phyloP scores from a whole-genome alignment of 495 filamentous ascomycete species.

The Penicillium chermesinum region DNA sequence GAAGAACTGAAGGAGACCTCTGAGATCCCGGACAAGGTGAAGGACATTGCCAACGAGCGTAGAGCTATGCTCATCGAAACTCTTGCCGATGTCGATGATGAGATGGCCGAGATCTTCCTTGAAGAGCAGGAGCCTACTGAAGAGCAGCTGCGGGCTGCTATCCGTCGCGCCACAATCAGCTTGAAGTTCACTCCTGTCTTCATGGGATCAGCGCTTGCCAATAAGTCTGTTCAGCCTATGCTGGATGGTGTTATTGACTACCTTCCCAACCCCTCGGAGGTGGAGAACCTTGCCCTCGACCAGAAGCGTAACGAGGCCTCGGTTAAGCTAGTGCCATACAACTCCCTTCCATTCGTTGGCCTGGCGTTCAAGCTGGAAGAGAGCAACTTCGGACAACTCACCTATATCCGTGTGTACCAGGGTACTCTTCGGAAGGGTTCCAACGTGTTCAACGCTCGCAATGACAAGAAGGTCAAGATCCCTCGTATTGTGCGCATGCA shows the following conservation, averaged over 20 bases:
- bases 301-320: conserved; percentile 67
- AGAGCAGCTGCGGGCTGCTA: conserved; percentile 82
- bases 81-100: conserved; percentile 94
- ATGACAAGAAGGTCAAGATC: conserved; percentile 92
- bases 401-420: conserved; percentile 98
- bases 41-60: conserved; percentile 70
- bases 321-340: conserved; percentile 86
- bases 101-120: conserved; percentile 94
- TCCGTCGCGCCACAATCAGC: conserved; percentile 79
- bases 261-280: conserved; percentile 88
- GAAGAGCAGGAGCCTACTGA: conserved; percentile 73
- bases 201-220: conserved; percentile 92
- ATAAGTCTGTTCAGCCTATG: conserved; percentile 96
- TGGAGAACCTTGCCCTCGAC: conserved; percentile 87
- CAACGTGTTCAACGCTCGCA: conserved; percentile 89
- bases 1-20: conserved; percentile 66
- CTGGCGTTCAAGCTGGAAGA: conserved; percentile 99
- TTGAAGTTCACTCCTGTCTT: conserved; percentile 93
- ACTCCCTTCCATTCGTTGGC: conserved; percentile 87
- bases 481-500: conserved; percentile 99
- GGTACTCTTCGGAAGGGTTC: conserved; percentile 81
- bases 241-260: conserved; percentile 95
- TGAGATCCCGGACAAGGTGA: conserved; percentile 73
- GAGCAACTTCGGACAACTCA: conserved; percentile 96
- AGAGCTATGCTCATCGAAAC: conserved; percentile 85